These are phyloP conservation scores for Pleurotus giganteus DNA, from an alignment of 768 basidiomycete species.

Conservation along the genomic window DNA sequence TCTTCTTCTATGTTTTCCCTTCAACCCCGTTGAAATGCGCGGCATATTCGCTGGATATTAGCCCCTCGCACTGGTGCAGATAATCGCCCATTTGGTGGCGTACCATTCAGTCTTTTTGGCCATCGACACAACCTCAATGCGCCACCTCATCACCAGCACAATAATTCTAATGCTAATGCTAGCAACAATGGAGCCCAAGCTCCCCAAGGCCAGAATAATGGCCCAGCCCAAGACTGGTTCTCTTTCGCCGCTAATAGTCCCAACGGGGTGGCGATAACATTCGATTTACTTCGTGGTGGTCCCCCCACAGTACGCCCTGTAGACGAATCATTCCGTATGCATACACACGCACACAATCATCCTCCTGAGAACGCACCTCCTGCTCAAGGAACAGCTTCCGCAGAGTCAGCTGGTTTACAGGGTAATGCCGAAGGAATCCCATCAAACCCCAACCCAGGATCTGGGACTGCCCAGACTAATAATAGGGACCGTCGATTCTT, in stretches of 20 bases:
- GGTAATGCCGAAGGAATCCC: neutral
- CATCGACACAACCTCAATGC: neutral
- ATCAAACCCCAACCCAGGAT: neutral
- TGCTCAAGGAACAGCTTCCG: neutral
- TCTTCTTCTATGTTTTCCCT: neutral
- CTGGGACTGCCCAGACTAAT: conserved; percentile 1
- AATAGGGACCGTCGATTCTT: neutral
- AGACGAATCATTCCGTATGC: neutral
- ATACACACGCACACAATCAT: neutral
- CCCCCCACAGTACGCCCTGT: conserved; percentile 1
- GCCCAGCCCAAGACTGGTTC: neutral
- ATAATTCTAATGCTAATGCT: neutral
- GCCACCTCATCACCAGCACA: neutral
- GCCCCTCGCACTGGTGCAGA: neutral
- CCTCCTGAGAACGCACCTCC: neutral
- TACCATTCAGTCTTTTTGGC: conserved; percentile 3
- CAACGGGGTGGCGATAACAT: conserved; percentile 5
- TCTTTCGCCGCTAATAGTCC: neutral
- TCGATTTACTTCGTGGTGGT: conserved; percentile 5
- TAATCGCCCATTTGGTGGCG: neutral
- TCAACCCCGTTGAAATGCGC: neutral
- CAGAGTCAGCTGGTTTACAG: neutral
- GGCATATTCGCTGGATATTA: neutral
- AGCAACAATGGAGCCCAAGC: neutral
- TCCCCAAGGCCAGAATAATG: neutral